A percentile compares a stretch with the other conserved stretches of the same genome.
phyloP scores from a whole-genome alignment of 1,284 basidiomycete genomes.

The Cryptococcus sp. region DNA sequence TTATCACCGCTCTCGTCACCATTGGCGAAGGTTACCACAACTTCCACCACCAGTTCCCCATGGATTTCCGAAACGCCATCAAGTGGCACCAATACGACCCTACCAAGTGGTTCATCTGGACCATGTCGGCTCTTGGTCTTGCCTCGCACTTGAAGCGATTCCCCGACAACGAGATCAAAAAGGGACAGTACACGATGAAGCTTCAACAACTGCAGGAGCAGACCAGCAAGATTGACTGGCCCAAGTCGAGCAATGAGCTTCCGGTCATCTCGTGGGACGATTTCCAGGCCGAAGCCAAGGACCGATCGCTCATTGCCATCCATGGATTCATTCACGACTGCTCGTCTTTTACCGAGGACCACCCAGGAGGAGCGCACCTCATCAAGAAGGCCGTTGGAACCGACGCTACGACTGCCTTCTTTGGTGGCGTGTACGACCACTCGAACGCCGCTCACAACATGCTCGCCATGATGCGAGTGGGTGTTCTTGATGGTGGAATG shows the following conservation, averaged over 20 bases:
- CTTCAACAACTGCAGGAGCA: slow-evolving; percentile 71
- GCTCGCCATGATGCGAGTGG: slow-evolving; percentile 85
- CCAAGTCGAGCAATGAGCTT: slow-evolving; percentile 60
- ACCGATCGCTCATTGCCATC: slow-evolving; percentile 71
- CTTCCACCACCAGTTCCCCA: slow-evolving; percentile 89
- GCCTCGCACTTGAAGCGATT: slow-evolving; percentile 85
- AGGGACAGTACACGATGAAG: slow-evolving; percentile 89
- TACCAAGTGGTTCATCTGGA: slow-evolving; percentile 82
- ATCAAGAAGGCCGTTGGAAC: slow-evolving; percentile 63
- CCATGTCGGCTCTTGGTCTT: slow-evolving; percentile 60
- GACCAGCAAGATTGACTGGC: slow-evolving; percentile 70
- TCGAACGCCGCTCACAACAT: slow-evolving; percentile 79
- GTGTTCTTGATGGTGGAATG: slow-evolving; percentile 70
- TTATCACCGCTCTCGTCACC: slow-evolving; percentile 79
- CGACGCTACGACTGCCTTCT: slow-evolving; percentile 88
- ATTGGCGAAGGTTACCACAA: slow-evolving; percentile 95
- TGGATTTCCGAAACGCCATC: slow-evolving; percentile 91
- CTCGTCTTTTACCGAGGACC: slow-evolving; percentile 77
- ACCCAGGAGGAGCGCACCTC: slow-evolving; percentile 71
- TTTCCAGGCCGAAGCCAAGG: slow-evolving; percentile 64
- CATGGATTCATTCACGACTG: slow-evolving; percentile 90
- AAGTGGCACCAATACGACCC: slow-evolving; percentile 79
- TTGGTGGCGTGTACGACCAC: slow-evolving; percentile 89
- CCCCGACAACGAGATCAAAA: slow-evolving; percentile 87
- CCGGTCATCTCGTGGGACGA: slow-evolving; percentile 81